phyloP scores from a whole-genome alignment of 2,329 filamentous ascomycete species.

The Ceratocystiopsis brevicomis region DNA sequence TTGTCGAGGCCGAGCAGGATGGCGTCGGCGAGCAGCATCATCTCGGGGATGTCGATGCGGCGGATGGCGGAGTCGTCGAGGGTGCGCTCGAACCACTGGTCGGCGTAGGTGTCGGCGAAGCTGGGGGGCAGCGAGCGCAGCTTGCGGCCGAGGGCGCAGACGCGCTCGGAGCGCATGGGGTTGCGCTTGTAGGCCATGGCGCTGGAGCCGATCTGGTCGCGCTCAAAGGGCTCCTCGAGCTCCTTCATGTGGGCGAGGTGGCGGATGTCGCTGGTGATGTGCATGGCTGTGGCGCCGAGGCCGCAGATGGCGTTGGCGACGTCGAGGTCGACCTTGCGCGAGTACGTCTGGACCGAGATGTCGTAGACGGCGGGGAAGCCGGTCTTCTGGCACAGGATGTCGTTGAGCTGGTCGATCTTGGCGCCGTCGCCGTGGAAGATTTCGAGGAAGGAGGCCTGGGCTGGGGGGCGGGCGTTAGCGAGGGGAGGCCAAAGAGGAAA shows the following conservation, averaged over 20 bases:
- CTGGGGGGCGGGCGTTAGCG: conserved; percentile 14
- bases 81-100: conserved; percentile 58
- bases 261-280: conserved; percentile 51
- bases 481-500: background rate
- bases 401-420: conserved; percentile 36
- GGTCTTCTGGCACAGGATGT: conserved; percentile 33
- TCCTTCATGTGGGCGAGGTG: conserved; percentile 40
- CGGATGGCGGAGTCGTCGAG: conserved; percentile 61
- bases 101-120: conserved; percentile 46
- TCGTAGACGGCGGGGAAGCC: conserved; percentile 34
- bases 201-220: conserved; percentile 53
- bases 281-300: conserved; percentile 60
- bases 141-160: conserved; percentile 24
- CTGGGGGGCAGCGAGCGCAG: conserved; percentile 18
- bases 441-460: conserved; percentile 25
- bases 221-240: conserved; percentile 69
- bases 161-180: conserved; percentile 33
- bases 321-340: conserved; percentile 60
- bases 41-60: conserved; percentile 44
- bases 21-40: conserved; percentile 48
- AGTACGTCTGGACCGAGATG: conserved; percentile 44
- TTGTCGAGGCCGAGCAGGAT: conserved; percentile 45
- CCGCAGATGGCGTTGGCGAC: conserved; percentile 66
- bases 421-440: conserved; percentile 27
- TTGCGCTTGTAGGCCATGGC: conserved; percentile 34